These are phyloP conservation scores for Arthrinium phaeospermum DNA, from an alignment of 2,329 filamentous ascomycete genomes.

Conservation along the genomic window DNA sequence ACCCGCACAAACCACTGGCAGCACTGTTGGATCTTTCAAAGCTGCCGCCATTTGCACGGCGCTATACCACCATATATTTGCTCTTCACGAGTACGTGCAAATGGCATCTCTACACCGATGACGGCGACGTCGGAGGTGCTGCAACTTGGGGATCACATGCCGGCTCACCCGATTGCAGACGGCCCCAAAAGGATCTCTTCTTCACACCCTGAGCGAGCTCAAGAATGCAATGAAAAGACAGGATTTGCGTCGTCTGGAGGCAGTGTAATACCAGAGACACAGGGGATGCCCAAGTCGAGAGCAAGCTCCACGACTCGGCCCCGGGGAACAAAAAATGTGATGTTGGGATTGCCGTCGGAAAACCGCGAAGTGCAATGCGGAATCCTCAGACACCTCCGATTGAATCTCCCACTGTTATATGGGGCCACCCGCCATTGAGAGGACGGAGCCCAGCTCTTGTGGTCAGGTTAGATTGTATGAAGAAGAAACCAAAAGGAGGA, in stretches of 20 bases:
- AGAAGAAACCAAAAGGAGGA: background rate
- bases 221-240: background rate
- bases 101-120: background rate
- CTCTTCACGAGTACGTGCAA: background rate
- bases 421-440: background rate
- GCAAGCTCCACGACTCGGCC: background rate
- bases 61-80: background rate
- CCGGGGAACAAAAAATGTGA: background rate
- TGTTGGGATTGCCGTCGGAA: background rate
- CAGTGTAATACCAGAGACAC: constrained; percentile 9
- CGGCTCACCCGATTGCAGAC: background rate
- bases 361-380: background rate
- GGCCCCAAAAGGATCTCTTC: background rate
- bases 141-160: background rate
- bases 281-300: constrained; percentile 4
- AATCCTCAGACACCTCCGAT: background rate
- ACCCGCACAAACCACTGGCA: background rate
- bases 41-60: background rate
- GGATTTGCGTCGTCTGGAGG: constrained; percentile 1
- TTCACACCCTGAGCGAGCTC: constrained; percentile 1
- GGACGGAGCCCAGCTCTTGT: background rate
- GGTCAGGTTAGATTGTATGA: background rate
- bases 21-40: background rate
- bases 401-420: background rate
- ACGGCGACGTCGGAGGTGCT: background rate